A percentile compares a stretch with the other conserved stretches of the same genome.
phyloP scores from a whole-genome alignment of 2,329 filamentous ascomycete genomes.

The Mariannaea sp. region DNA sequence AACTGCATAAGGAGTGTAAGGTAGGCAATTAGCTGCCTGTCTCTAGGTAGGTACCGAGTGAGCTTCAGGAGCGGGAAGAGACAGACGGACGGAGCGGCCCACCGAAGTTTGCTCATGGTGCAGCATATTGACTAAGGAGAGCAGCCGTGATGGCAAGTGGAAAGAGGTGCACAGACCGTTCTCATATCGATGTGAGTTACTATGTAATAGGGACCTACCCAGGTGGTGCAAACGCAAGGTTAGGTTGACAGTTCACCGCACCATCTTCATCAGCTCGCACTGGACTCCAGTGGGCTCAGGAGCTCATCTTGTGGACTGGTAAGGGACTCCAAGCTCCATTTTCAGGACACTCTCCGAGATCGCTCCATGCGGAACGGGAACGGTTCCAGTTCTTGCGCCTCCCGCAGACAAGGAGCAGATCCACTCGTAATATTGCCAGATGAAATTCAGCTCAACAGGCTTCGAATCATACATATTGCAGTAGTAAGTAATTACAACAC shows the following conservation, averaged over 20 bases:
- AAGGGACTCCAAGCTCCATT: conserved; percentile 1
- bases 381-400: too few relatives aligned
- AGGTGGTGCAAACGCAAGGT: too few relatives aligned
- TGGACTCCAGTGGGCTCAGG: conserved; percentile 11
- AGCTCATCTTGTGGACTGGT: background rate
- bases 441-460: conserved; percentile 11
- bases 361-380: background rate
- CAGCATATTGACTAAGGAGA: conserved; percentile 33
- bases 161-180: too few relatives aligned
- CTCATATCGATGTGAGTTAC: too few relatives aligned
- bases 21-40: too few relatives aligned
- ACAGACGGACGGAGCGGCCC: background rate
- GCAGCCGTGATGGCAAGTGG: conserved; percentile 8
- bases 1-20: too few relatives aligned
- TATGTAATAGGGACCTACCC: too few relatives aligned
- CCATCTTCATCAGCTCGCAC: conserved; percentile 5
- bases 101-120: conserved; percentile 28
- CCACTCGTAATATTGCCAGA: background rate
- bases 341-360: conserved; percentile 8
- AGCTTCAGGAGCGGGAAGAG: conserved; percentile 1
- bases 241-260: background rate
- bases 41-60: too few relatives aligned
- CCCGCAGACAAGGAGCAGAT: background rate
- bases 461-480: too few relatives aligned
- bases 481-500: too few relatives aligned